Evolutionary conservation across 2,329 filamentous ascomycete genomes (phyloP), one percentile per base, ranked within the genome.

Genomic region (Sporothrix humicola): DNA sequence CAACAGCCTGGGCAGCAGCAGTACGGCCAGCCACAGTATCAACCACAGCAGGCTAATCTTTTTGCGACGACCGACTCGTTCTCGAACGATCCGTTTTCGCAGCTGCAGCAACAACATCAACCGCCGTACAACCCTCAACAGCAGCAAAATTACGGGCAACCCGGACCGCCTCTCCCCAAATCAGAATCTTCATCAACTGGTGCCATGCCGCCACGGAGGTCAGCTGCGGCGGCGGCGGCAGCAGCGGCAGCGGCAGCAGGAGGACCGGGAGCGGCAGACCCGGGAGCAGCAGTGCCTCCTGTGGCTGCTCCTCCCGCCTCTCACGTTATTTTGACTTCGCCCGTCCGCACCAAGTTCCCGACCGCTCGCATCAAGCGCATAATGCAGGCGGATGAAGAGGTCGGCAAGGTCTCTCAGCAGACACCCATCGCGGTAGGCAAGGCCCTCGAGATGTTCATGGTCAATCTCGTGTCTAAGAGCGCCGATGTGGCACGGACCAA

Each of bases 351-450:
- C 48, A 98, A 98, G 79, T 99, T 99, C 79, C 96, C 96, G 1
- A 97, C 97, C 46, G 96, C 96, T 15, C 89, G 96, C 75, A 99
- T 99, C 85, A 99, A 99, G 87, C 91, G 96, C 70, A 98, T 99
- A 79, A 98, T 99, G 96, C 96, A 99, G 83, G 95, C 95, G 12
- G 96, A 99, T 80, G 96, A 99, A 80, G 96, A 99, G 81, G 95
- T 99, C 0, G 96, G 96, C 75, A 99, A 99, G 84, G 96, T 99
- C 10, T 95, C 96, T 3, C 96, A 99, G 82, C 96, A 98, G 75
- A 98, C 96, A 0, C 95, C 95, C 17, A 97, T 97, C 73, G 96
- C 95, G 37, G 95, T 98, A 61, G 93, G 93, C 77, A 98, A 98
- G 85, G 96, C 96, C 17, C 87, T 99, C 7, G 96, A 99, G 83